phyloP scores from a whole-genome alignment of 2,329 filamentous ascomycete genomes.

The Diaporthe ilicicola region DNA sequence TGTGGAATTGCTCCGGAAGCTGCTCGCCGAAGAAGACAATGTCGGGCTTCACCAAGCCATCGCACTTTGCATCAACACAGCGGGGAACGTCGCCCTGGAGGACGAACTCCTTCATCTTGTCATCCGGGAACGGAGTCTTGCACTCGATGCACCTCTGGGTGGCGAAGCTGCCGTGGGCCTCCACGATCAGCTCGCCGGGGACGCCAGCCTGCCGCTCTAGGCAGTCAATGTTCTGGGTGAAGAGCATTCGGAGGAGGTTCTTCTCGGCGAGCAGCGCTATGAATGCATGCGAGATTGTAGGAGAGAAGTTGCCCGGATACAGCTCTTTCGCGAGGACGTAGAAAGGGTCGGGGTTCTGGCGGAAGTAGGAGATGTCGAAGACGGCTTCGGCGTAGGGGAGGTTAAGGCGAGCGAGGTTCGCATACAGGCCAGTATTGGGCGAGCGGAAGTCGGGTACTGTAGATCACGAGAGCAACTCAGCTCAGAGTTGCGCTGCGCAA shows the following conservation, averaged over 20 bases:
- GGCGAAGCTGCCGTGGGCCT: slow-evolving; percentile 96
- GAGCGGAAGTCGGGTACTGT: slow-evolving; percentile 93
- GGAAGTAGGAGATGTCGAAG: slow-evolving; percentile 93
- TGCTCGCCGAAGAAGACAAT: slow-evolving; percentile 90
- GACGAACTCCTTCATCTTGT: slow-evolving; percentile 77
- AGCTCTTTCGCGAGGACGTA: slow-evolving; percentile 92
- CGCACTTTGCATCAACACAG: slow-evolving; percentile 70
- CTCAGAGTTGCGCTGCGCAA: too few species aligned
- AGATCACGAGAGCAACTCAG: slow-evolving; percentile 43
- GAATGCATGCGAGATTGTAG: slow-evolving; percentile 91
- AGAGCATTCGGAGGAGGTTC: slow-evolving; percentile 81
- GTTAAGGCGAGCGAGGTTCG: slow-evolving; percentile 86
- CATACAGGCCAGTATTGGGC: slow-evolving; percentile 91
- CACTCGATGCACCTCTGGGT: slow-evolving; percentile 93
- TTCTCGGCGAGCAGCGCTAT: slow-evolving; percentile 83
- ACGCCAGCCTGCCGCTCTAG: slow-evolving; percentile 89
- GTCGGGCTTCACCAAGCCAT: slow-evolving; percentile 88
- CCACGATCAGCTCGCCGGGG: slow-evolving; percentile 81
- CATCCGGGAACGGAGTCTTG: slow-evolving; percentile 73
- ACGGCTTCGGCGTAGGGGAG: slow-evolving; percentile 91
- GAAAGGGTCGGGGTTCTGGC: slow-evolving; percentile 84
- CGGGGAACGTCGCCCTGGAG: slow-evolving; percentile 72
- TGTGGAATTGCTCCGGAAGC: slow-evolving; percentile 70
- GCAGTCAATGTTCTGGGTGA: slow-evolving; percentile 98
- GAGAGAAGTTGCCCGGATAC: slow-evolving; percentile 87